Conservation (phyloP, 1,139 yeast genomes). For the Yamadazyma sp. region DNA sequence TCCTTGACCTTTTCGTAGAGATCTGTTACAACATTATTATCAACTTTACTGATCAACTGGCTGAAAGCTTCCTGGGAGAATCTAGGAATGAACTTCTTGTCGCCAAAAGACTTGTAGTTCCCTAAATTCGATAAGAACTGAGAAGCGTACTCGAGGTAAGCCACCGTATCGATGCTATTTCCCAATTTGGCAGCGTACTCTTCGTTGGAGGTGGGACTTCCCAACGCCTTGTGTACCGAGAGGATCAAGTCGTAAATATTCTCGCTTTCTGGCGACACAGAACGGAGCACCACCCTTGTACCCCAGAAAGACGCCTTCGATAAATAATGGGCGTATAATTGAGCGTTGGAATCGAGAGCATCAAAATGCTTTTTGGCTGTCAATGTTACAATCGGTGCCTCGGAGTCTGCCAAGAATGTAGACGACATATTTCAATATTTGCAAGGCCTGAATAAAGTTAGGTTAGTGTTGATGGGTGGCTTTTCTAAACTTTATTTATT, state of each 20-base stretch:
- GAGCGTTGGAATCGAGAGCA: conserved; percentile 36
- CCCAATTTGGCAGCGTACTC: conserved; percentile 38
- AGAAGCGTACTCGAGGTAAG: conserved; percentile 73
- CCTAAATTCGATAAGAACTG: conserved; percentile 82
- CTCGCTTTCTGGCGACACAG: conserved; percentile 85
- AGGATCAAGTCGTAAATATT: conserved; percentile 67
- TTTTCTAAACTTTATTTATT: background rate
- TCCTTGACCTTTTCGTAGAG: conserved; percentile 47
- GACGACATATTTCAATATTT: no score
- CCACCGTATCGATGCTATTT: conserved; percentile 34
- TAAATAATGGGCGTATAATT: conserved; percentile 76
- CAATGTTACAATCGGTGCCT: conserved; percentile 42
- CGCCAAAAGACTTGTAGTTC: conserved; percentile 88
- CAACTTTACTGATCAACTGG: conserved; percentile 43
- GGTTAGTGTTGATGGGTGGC: background rate
- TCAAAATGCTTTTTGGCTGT: conserved; percentile 48
- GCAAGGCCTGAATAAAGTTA: background rate
- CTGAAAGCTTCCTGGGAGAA: conserved; percentile 50
- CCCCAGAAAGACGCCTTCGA: conserved; percentile 84
- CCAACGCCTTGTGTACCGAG: conserved; percentile 50
- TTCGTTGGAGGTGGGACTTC: conserved; percentile 42
- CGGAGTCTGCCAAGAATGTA: conserved; percentile 39
- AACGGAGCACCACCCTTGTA: conserved; percentile 72
- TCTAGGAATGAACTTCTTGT: conserved; percentile 77
- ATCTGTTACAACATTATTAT: conserved; percentile 31